Evolutionary conservation across 441 rosid species (phyloP).

Genomic region (Manihot esculenta): DNA sequence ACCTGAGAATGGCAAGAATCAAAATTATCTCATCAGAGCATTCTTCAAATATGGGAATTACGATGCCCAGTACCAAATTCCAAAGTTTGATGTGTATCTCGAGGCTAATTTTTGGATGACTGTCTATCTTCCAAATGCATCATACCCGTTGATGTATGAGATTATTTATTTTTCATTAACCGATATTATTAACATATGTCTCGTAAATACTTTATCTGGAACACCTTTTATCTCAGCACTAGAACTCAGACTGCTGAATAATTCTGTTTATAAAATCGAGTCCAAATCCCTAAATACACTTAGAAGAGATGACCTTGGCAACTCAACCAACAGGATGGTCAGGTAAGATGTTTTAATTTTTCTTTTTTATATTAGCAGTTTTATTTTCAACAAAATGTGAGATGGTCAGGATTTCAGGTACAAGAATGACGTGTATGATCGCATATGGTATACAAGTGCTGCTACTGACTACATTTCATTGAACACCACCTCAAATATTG

Average conservation of each 20-base stretch:
- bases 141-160: too few relatives aligned
- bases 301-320: slow-evolving; percentile 4
- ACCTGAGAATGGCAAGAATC: slow-evolving; percentile 21
- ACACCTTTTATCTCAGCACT: slow-evolving; percentile 25
- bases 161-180: slow-evolving; percentile 5
- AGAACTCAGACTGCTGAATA: slow-evolving; percentile 21
- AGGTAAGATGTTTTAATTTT: too few relatives aligned
- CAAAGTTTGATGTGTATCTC: slow-evolving; percentile 23
- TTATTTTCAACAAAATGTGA: too few relatives aligned
- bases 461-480: not conserved
- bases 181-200: slow-evolving; percentile 21
- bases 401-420: too few relatives aligned
- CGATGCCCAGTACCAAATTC: slow-evolving; percentile 20
- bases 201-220: slow-evolving; percentile 22
- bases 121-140: not conserved
- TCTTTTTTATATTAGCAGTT: too few relatives aligned
- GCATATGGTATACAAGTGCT: not conserved
- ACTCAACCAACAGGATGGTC: too few relatives aligned
- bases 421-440: slow-evolving; percentile 12
- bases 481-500: not conserved
- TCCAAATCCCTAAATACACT: not conserved
- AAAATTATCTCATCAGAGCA: slow-evolving; percentile 19
- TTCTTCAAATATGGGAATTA: slow-evolving; percentile 30
- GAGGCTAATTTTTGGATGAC: slow-evolving; percentile 21
- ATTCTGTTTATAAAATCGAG: slow-evolving; percentile 2